These are phyloP conservation scores for Fusarium nodosum DNA, from an alignment of 2,329 filamentous ascomycete species.

Conservation along the genomic window DNA sequence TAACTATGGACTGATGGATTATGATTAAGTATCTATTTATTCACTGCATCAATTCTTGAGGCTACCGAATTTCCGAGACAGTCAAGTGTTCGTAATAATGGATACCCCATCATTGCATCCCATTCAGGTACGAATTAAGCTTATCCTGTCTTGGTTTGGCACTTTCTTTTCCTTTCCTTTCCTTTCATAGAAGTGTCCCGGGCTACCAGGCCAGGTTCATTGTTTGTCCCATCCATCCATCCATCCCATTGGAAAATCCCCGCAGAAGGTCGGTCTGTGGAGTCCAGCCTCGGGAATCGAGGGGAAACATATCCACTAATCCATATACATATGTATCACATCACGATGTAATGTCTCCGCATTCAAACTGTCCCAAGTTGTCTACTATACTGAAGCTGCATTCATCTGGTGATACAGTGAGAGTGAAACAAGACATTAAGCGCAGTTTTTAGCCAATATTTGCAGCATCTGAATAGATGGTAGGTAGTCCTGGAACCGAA, in stretches of 20 bases:
- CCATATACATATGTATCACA: neutral
- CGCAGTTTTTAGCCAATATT: neutral
- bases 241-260: constrained; percentile 45
- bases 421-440: constrained; percentile 17
- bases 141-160: constrained; percentile 33
- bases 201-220: constrained; percentile 7
- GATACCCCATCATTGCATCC: constrained; percentile 3
- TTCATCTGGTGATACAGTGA: constrained; percentile 2
- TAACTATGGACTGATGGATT: neutral
- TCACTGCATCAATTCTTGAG: constrained; percentile 1
- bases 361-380: neutral
- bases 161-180: neutral
- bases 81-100: constrained; percentile 6
- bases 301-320: constrained; percentile 12
- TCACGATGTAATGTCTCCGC: constrained; percentile 3
- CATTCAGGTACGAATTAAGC: constrained; percentile 25
- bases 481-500: neutral
- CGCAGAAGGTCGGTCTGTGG: neutral
- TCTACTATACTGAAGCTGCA: constrained; percentile 1
- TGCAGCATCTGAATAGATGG: constrained; percentile 4
- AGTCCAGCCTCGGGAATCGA: constrained; percentile 7
- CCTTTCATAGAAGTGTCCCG: constrained; percentile 9
- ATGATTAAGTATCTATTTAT: neutral
- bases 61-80: constrained; percentile 15
- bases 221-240: constrained; percentile 17